Evolutionary conservation across 805 yeast species (phyloP).

Genomic region (Isabelozyma heimii): DNA sequence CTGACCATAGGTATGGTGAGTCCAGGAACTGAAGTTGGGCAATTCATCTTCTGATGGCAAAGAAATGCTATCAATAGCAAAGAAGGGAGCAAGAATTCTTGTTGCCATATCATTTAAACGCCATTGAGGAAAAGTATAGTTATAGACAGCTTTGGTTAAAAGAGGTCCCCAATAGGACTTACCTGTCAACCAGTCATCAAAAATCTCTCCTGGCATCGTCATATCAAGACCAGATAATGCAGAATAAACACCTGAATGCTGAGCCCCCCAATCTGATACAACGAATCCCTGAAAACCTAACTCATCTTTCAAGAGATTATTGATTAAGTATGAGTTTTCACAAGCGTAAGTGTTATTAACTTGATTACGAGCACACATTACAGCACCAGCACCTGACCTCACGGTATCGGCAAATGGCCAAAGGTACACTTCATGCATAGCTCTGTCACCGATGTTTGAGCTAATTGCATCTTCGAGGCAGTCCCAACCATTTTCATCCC

Average conservation of each 20-base stretch:
- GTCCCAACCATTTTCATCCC: slow-evolving; percentile 46
- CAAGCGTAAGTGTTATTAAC: slow-evolving; percentile 59
- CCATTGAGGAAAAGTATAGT: slow-evolving; percentile 51
- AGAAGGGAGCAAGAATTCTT: slow-evolving; percentile 57
- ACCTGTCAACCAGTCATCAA: slow-evolving; percentile 52
- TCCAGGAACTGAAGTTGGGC: slow-evolving; percentile 61
- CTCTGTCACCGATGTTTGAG: slow-evolving; percentile 56
- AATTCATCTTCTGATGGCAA: slow-evolving; percentile 40
- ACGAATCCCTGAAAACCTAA: slow-evolving; percentile 67
- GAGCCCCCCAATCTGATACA: slow-evolving; percentile 69
- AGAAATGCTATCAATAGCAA: slow-evolving; percentile 36
- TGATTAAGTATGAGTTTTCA: slow-evolving; percentile 55
- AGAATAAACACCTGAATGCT: slow-evolving; percentile 54
- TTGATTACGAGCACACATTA: slow-evolving; percentile 61
- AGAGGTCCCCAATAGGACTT: slow-evolving; percentile 58
- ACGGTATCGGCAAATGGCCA: slow-evolving; percentile 70
- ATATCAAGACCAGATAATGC: slow-evolving; percentile 61
- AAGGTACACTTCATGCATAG: slow-evolving; percentile 58
- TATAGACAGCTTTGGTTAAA: slow-evolving; percentile 52
- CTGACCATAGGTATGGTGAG: slow-evolving; percentile 53
- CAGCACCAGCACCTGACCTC: slow-evolving; percentile 56
- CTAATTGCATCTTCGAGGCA: slow-evolving; percentile 42
- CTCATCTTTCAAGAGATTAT: slow-evolving; percentile 56
- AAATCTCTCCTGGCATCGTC: slow-evolving; percentile 62
- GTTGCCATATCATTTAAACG: slow-evolving; percentile 63